These are phyloP conservation scores for Rhododendron vialii DNA, from an alignment of 148 eudicot species.

Conservation along the genomic window DNA sequence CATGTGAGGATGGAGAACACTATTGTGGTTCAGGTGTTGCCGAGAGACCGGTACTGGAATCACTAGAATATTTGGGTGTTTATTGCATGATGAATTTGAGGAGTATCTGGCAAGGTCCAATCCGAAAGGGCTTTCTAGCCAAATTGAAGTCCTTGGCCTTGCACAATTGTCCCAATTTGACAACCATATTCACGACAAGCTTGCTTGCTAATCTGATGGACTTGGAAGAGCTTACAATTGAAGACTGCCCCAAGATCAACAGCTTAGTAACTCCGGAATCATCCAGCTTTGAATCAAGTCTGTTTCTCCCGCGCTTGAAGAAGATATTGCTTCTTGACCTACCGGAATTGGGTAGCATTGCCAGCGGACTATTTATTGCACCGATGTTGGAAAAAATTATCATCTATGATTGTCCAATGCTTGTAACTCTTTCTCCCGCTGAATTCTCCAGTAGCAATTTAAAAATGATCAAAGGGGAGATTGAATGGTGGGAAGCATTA, in stretches of 20 bases:
- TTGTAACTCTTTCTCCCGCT: neutral
- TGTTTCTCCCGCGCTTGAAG: conserved; percentile 5
- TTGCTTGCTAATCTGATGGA: neutral
- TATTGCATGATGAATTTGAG: neutral
- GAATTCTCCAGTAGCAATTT: neutral
- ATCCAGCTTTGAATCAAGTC: neutral
- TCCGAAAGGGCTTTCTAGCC: neutral
- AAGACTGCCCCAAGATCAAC: conserved; percentile 18
- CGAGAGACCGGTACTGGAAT: neutral
- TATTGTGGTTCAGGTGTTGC: neutral
- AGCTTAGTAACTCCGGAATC: neutral
- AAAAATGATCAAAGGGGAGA: conserved; percentile 12
- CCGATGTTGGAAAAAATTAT: neutral
- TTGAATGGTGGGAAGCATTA: conserved; percentile 17
- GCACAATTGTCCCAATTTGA: conserved; percentile 11
- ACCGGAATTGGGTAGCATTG: conserved; percentile 14
- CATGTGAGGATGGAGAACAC: neutral
- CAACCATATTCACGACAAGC: conserved; percentile 7
- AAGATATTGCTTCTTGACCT: conserved; percentile 12
- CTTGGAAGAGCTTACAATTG: conserved; percentile 13
- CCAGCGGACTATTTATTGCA: conserved; percentile 2
- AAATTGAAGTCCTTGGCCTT: conserved; percentile 9
- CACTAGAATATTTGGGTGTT: neutral
- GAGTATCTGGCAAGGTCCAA: neutral
- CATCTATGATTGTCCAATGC: conserved; percentile 5